Conservation (phyloP, 1,284 basidiomycete genomes). For the Moesziomyces sp. region DNA sequence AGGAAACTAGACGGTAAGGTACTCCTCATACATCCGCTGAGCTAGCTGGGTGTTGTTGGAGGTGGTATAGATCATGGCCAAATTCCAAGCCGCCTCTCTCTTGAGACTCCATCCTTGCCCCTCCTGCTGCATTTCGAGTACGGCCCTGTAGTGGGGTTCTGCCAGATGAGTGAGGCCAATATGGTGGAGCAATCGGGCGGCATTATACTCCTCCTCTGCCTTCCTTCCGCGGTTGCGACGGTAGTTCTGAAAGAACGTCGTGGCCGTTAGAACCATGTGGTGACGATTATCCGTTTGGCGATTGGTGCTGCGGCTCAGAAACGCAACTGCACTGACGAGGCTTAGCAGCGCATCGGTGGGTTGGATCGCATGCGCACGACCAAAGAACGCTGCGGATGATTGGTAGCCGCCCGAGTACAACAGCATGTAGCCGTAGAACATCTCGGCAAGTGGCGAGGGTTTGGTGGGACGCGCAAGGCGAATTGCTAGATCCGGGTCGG, state of each 20-base stretch:
- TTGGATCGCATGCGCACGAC: constrained; percentile 86
- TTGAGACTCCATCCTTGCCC: constrained; percentile 20
- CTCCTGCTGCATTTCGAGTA: constrained; percentile 19
- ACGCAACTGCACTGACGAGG: constrained; percentile 82
- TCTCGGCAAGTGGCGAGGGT: constrained; percentile 74
- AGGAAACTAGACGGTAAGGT: constrained; percentile 30
- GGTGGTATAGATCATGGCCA: constrained; percentile 55
- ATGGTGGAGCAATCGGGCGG: constrained; percentile 88
- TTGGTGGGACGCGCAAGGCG: constrained; percentile 43
- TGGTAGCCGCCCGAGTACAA: constrained; percentile 87
- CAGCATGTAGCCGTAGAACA: constrained; percentile 88
- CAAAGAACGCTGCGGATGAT: constrained; percentile 85
- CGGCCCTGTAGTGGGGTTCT: constrained; percentile 53
- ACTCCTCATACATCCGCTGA: constrained; percentile 34
- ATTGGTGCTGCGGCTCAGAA: constrained; percentile 87
- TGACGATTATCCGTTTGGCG: constrained; percentile 93
- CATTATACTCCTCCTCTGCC: constrained; percentile 86
- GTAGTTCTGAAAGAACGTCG: constrained; percentile 50
- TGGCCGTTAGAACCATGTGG: constrained; percentile 70
- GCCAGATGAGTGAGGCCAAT: constrained; percentile 69
- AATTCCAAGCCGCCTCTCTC: constrained; percentile 62
- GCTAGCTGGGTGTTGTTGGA: constrained; percentile 40
- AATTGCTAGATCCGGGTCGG: constrained; percentile 13
- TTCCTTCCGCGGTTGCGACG: constrained; percentile 74
- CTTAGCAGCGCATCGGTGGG: constrained; percentile 86